Percentiles rank a stretch among this genome's conserved stretches.
phyloP scores from a whole-genome alignment of 2,329 filamentous ascomycete species.

The Microdochium nivale region DNA sequence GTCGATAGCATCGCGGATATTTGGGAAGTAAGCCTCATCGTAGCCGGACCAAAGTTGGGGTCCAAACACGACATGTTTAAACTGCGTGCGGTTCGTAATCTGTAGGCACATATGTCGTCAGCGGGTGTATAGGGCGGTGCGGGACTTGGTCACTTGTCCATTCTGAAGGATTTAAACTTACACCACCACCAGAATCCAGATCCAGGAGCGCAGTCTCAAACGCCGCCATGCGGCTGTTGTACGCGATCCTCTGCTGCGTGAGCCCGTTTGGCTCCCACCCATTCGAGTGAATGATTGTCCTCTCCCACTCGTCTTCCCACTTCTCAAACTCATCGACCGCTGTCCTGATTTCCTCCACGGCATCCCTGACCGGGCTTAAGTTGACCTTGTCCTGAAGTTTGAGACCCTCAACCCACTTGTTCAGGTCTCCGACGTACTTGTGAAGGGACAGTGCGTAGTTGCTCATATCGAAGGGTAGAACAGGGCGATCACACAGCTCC shows the following conservation, averaged over 20 bases:
- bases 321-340: constrained; percentile 58
- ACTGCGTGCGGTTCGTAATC: constrained; percentile 83
- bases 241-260: constrained; percentile 58
- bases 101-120: constrained; percentile 22
- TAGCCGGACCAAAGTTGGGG: constrained; percentile 69
- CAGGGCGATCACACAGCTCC: constrained; percentile 71
- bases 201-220: constrained; percentile 85
- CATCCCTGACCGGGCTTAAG: constrained; percentile 52
- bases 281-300: constrained; percentile 57
- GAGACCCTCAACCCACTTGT: constrained; percentile 52
- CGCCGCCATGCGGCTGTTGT: constrained; percentile 69
- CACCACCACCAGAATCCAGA: constrained; percentile 59
- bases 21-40: constrained; percentile 65
- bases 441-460: constrained; percentile 61
- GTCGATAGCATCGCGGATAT: constrained; percentile 74
- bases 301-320: constrained; percentile 74
- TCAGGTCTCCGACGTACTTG: constrained; percentile 58
- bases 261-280: constrained; percentile 69
- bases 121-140: background rate
- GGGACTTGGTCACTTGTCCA: background rate
- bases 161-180: constrained; percentile 41
- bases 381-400: constrained; percentile 29
- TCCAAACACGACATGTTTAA: constrained; percentile 86
- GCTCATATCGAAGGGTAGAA: constrained; percentile 74
- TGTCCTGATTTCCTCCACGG: constrained; percentile 50